Conservation (phyloP, 805 yeast genomes). For the Metschnikowia similis region DNA sequence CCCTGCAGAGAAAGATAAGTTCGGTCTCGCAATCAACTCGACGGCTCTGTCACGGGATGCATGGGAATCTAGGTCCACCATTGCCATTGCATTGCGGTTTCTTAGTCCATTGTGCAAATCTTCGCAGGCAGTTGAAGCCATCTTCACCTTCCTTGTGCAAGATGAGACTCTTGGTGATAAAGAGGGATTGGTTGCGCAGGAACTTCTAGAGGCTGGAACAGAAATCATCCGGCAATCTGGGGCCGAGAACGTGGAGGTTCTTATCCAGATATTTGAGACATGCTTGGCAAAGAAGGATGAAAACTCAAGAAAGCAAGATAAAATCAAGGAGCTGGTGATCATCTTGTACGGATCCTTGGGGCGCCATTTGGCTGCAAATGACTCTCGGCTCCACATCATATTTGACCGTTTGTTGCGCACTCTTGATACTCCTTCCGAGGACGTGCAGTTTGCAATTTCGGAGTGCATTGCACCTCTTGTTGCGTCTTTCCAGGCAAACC, state of each 20-base stretch:
- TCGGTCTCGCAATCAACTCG: constrained; percentile 68
- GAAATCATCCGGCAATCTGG: constrained; percentile 67
- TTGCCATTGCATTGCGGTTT: constrained; percentile 62
- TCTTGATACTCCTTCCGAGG: constrained; percentile 81
- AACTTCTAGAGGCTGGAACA: constrained; percentile 86
- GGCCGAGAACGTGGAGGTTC: constrained; percentile 56
- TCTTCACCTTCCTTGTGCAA: constrained; percentile 62
- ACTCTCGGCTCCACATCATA: constrained; percentile 60
- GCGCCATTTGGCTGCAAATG: constrained; percentile 67
- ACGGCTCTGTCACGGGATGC: constrained; percentile 61
- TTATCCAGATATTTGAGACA: constrained; percentile 78
- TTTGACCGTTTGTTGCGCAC: constrained; percentile 69
- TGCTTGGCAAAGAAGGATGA: constrained; percentile 51
- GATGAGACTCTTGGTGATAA: constrained; percentile 71
- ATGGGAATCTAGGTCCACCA: constrained; percentile 84
- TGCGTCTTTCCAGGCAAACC: constrained; percentile 45
- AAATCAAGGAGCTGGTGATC: constrained; percentile 72
- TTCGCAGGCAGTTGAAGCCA: constrained; percentile 39
- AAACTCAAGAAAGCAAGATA: constrained; percentile 49
- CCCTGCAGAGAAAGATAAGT: constrained; percentile 70
- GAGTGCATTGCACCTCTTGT: constrained; percentile 85
- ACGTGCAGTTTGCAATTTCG: constrained; percentile 83
- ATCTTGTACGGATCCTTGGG: constrained; percentile 90
- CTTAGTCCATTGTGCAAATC: constrained; percentile 46
- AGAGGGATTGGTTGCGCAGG: constrained; percentile 68